Conservation (phyloP, 1,284 basidiomycete species). For the Microbotryum saponariae region DNA sequence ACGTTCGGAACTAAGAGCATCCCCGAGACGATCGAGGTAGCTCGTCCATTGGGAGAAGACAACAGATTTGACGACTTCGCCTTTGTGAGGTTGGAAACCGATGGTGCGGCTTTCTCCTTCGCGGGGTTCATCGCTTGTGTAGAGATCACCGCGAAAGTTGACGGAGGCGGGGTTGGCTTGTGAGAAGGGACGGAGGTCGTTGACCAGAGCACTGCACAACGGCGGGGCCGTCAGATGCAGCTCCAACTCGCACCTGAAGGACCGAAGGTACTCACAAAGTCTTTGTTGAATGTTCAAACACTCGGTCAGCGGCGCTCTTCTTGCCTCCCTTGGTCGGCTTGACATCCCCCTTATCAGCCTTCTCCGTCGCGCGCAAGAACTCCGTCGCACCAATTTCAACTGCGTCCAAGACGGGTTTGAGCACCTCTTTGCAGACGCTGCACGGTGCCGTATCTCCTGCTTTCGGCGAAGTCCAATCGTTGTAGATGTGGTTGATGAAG, state of each 20-base stretch:
- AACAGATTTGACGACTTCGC: slow-evolving; percentile 68
- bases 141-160: slow-evolving; percentile 24
- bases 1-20: slow-evolving; percentile 62
- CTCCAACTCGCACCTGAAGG: not conserved
- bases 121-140: not conserved
- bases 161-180: slow-evolving; percentile 36
- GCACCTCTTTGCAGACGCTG: slow-evolving; percentile 61
- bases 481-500: slow-evolving; percentile 51
- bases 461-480: slow-evolving; percentile 54
- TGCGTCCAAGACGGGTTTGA: slow-evolving; percentile 34
- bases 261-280: slow-evolving; percentile 26
- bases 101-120: slow-evolving; percentile 32
- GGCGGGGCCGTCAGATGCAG: not conserved
- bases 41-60: slow-evolving; percentile 96
- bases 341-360: slow-evolving; percentile 2
- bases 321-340: slow-evolving; percentile 1
- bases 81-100: slow-evolving; percentile 52
- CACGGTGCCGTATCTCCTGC: slow-evolving; percentile 67
- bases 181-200: slow-evolving; percentile 37
- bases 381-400: slow-evolving; percentile 31
- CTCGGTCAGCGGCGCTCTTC: slow-evolving; percentile 18
- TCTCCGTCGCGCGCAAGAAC: slow-evolving; percentile 19
- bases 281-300: slow-evolving; percentile 37
- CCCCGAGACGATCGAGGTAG: slow-evolving; percentile 89
- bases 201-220: slow-evolving; percentile 26